Conservation (phyloP, 2,329 filamentous ascomycete genomes). For the Pseudogymnoascus sp. region DNA sequence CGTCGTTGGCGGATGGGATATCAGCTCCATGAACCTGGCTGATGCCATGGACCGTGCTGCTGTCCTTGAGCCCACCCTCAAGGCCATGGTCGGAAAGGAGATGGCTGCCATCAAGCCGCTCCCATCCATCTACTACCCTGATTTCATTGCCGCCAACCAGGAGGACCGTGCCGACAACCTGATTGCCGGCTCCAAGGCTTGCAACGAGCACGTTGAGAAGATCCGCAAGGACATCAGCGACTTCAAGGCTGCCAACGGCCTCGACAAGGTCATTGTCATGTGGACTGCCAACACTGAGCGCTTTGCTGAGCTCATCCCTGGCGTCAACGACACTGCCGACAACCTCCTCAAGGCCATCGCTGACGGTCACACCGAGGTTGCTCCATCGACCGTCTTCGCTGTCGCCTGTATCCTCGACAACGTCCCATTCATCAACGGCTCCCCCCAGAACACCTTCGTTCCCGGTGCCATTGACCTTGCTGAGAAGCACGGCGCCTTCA, state of each 20-base stretch:
- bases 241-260: conserved; percentile 76
- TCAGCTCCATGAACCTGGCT: conserved; percentile 81
- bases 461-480: conserved; percentile 86
- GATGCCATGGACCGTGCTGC: conserved; percentile 91
- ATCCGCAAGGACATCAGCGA: conserved; percentile 88
- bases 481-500: conserved; percentile 78
- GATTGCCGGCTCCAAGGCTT: conserved; percentile 75
- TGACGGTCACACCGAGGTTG: conserved; percentile 78
- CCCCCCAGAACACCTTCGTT: conserved; percentile 97
- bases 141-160: conserved; percentile 99
- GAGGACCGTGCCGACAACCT: conserved; percentile 92
- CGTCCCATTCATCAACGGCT: conserved; percentile 96
- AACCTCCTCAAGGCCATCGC: conserved; percentile 87
- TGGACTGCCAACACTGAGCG: conserved; percentile 99
- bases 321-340: conserved; percentile 93
- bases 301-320: conserved; percentile 77
- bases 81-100: conserved; percentile 83
- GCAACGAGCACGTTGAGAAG: conserved; percentile 80
- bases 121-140: conserved; percentile 95
- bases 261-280: conserved; percentile 94
- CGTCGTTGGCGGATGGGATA: conserved; percentile 94
- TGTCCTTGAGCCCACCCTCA: conserved; percentile 92
- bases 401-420: conserved; percentile 88
- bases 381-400: conserved; percentile 91
- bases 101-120: conserved; percentile 83